Evolutionary conservation across 208 protist species (phyloP).

Genomic region (Phytomonas sp.): DNA sequence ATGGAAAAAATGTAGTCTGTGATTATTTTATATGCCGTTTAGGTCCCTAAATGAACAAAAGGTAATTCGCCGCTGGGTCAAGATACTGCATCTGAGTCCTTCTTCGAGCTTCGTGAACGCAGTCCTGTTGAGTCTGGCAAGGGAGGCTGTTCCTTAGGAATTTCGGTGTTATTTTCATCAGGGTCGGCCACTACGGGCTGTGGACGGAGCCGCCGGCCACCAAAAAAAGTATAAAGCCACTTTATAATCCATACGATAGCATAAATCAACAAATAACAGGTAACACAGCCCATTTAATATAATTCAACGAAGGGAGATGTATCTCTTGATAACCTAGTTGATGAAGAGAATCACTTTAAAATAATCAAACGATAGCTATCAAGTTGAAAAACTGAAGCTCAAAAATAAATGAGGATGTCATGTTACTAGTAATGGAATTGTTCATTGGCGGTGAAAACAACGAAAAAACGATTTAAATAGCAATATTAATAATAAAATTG

Average conservation of each 20-base stretch:
- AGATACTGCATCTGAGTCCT: background rate
- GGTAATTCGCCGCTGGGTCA: background rate
- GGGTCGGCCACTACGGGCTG: background rate
- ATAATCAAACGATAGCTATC: background rate
- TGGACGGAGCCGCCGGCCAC: background rate
- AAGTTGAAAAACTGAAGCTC: background rate
- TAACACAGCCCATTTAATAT: conserved; percentile 35
- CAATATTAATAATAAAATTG: background rate
- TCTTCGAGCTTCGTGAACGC: background rate
- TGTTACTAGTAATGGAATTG: background rate
- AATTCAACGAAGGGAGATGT: conserved; percentile 9
- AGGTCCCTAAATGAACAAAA: background rate
- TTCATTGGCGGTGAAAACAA: background rate
- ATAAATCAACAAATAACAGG: conserved; percentile 44
- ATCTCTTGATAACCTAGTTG: background rate
- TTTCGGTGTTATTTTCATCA: background rate
- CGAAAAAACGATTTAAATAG: background rate
- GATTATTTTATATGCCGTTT: background rate
- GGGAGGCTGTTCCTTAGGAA: background rate
- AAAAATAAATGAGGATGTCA: background rate
- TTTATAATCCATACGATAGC: conserved; percentile 19
- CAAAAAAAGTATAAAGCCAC: conserved; percentile 25
- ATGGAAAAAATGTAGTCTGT: background rate
- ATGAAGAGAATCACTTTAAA: background rate
- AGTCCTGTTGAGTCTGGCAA: background rate